Evolutionary conservation across 345 rosid genomes (phyloP).

Genomic region (Linum tenue): DNA sequence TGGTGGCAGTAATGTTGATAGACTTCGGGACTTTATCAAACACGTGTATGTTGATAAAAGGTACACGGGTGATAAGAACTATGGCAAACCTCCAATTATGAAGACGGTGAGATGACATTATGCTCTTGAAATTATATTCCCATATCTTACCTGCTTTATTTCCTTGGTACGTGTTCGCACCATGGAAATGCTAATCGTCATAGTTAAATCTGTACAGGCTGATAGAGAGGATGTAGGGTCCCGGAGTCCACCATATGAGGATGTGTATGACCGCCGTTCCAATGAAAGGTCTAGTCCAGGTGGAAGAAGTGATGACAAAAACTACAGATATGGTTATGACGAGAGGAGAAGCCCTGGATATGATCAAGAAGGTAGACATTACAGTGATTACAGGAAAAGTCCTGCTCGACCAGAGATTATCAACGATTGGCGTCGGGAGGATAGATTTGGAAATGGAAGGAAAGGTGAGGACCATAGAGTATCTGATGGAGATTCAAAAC

Average conservation of each 20-base stretch:
- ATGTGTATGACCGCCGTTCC: conserved; percentile 55
- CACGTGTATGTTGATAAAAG: conserved; percentile 86
- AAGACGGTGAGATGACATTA: conserved; percentile 41
- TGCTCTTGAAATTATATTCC: conserved; percentile 3
- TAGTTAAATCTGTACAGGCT: conserved; percentile 36
- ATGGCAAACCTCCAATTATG: conserved; percentile 70
- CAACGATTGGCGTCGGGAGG: conserved; percentile 92
- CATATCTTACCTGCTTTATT: conserved; percentile 1
- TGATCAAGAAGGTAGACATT: conserved; percentile 47
- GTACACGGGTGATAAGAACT: conserved; percentile 58
- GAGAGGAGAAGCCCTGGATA: conserved; percentile 65
- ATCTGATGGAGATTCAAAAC: conserved; percentile 48
- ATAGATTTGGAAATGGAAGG: conserved; percentile 72
- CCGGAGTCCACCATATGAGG: conserved; percentile 80
- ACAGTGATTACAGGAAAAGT: conserved; percentile 47
- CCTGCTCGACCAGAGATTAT: conserved; percentile 64
- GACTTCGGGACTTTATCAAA: conserved; percentile 78
- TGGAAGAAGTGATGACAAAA: conserved; percentile 52
- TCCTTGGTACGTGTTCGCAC: background rate
- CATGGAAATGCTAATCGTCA: background rate
- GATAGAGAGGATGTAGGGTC: conserved; percentile 68
- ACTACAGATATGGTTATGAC: conserved; percentile 26
- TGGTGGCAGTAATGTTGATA: conserved; percentile 59
- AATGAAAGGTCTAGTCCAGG: conserved; percentile 78
- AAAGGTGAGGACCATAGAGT: conserved; percentile 43